Conservation (phyloP, 805 yeast genomes). For the Yarrowia porcina region DNA sequence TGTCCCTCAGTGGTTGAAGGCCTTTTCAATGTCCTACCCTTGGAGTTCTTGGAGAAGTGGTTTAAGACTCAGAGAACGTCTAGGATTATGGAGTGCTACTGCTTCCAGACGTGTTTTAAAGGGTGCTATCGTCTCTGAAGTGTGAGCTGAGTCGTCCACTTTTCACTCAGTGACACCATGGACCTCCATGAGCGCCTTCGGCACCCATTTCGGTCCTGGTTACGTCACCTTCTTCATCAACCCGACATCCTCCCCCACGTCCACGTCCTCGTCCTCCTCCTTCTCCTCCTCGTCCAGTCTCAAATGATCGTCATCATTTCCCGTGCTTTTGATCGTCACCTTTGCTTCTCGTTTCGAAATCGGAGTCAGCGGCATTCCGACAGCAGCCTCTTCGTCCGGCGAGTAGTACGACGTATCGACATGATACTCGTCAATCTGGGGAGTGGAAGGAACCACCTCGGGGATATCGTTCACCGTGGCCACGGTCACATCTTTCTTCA, state of each 20-base stretch:
- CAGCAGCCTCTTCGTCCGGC: not conserved
- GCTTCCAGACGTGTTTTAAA: too few relatives aligned
- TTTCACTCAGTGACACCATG: too few relatives aligned
- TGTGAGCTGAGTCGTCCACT: too few relatives aligned
- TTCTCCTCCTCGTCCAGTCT: not conserved
- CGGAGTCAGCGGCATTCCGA: constrained; percentile 1
- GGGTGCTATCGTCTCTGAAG: too few relatives aligned
- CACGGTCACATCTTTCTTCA: constrained; percentile 10
- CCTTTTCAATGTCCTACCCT: too few relatives aligned
- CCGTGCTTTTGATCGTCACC: not conserved
- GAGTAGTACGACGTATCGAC: not conserved
- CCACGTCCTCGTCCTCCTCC: not conserved
- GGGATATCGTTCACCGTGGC: not conserved
- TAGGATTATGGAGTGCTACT: too few relatives aligned
- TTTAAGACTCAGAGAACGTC: too few relatives aligned
- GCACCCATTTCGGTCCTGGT: too few relatives aligned
- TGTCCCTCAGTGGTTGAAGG: too few relatives aligned
- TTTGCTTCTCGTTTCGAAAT: not conserved
- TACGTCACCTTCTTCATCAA: not conserved
- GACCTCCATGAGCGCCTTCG: too few relatives aligned
- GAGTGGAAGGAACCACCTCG: not conserved
- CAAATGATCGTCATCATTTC: not conserved
- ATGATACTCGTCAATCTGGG: not conserved
- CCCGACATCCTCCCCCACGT: not conserved
- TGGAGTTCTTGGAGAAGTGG: too few relatives aligned